Conservation (phyloP, 2,329 filamentous ascomycete genomes). For the Bipolaris bicolor region DNA sequence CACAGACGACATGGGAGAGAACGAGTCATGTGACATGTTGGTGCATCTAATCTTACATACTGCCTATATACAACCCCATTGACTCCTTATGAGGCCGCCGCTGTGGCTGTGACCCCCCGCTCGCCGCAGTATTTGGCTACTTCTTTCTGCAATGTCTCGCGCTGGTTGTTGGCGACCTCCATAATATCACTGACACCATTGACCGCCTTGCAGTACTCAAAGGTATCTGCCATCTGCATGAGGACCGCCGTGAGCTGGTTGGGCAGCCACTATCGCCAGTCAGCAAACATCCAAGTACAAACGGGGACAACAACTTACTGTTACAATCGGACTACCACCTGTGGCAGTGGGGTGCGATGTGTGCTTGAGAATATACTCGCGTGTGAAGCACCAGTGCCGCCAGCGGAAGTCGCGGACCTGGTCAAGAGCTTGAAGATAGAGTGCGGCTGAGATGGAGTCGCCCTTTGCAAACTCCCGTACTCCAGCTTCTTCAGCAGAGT, state of each 20-base stretch:
- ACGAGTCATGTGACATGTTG: constrained; percentile 1
- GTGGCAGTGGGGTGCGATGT: constrained; percentile 79
- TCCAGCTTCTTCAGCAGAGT: constrained; percentile 57
- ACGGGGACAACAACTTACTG: constrained; percentile 47
- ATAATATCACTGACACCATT: constrained; percentile 67
- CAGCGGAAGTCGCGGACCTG: constrained; percentile 82
- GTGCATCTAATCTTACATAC: background rate
- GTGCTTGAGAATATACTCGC: constrained; percentile 82
- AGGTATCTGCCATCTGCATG: constrained; percentile 69
- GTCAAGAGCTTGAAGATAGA: constrained; percentile 63
- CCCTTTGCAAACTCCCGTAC: constrained; percentile 67
- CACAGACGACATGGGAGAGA: background rate
- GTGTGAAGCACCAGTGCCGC: constrained; percentile 84
- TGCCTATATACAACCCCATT: background rate
- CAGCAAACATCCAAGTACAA: background rate
- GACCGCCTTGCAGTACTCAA: constrained; percentile 54
- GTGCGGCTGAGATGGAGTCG: constrained; percentile 62
- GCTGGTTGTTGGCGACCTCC: constrained; percentile 68
- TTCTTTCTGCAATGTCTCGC: constrained; percentile 71
- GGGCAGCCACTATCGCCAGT: constrained; percentile 67
- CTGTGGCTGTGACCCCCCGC: constrained; percentile 53
- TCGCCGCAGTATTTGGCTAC: constrained; percentile 76
- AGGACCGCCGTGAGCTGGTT: constrained; percentile 80
- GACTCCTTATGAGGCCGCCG: constrained; percentile 33
- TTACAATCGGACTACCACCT: constrained; percentile 81